phyloP scores from a whole-genome alignment of 192 early-diverging fungal genomes.

The Oehlia diaphana region DNA sequence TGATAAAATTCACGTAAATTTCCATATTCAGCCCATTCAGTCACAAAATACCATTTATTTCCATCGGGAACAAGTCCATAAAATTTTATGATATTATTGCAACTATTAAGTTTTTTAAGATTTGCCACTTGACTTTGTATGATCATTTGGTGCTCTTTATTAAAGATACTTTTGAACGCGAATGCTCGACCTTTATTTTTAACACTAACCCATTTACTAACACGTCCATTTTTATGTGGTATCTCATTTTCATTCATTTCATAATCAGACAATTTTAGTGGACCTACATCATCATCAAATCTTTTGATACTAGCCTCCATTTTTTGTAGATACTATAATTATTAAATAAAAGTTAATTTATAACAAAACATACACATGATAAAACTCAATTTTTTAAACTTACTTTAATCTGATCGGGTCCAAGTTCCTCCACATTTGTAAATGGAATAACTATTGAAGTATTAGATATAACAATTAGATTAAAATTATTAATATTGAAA shows the following conservation, averaged over 20 bases:
- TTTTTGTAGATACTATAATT: neutral
- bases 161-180: neutral
- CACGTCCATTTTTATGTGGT: too few relatives aligned
- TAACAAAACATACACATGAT: too few relatives aligned
- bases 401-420: neutral
- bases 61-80: slow-evolving; percentile 1
- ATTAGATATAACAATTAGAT: too few relatives aligned
- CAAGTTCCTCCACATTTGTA: too few relatives aligned
- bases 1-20: neutral
- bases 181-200: neutral
- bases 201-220: neutral
- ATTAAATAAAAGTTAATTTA: neutral
- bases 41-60: neutral
- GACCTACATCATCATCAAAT: too few relatives aligned
- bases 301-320: neutral
- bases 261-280: too few relatives aligned
- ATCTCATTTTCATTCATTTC: too few relatives aligned
- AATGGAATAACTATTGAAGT: neutral
- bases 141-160: too few relatives aligned
- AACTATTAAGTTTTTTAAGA: slow-evolving; percentile 1
- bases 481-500: too few relatives aligned
- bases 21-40: slow-evolving; percentile 29
- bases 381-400: neutral
- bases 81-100: slow-evolving; percentile 14
- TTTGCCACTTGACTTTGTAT: slow-evolving; percentile 1